Evolutionary conservation across 2,329 filamentous ascomycete species (phyloP), one percentile per base, ranked within the genome.

Genomic region (Aspergillus sp.): DNA sequence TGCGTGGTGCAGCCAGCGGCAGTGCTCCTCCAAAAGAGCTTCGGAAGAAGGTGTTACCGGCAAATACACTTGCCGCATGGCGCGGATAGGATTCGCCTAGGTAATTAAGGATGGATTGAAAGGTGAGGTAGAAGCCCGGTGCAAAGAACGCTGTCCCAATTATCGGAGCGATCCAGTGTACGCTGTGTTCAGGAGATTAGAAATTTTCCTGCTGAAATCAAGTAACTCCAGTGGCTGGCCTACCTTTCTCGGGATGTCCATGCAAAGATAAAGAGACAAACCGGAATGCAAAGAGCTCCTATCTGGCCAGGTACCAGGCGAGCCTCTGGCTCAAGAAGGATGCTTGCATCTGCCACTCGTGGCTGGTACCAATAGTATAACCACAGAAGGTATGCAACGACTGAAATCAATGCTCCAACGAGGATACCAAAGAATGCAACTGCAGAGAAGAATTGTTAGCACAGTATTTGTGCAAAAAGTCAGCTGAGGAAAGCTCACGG

Each of bases 81-180:
- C 63, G 59, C 4, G 65, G 63, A 55, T 72, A 74, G 1, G 71
- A 65, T 52, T 73, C 70, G 42, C 66, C 64, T 24, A 71, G 63
- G 51, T 73, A 74, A 47, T 68, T 68, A 18, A 69, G 62, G 18
- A 69, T 58, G 14, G 62, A 63, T 36, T 63, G 61, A 31, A 68
- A 65, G 16, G 59, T 54, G 11, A 64, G 58, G 18, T 63, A 58
- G 29, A 65, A 61, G 5, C 67, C 67, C 3, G 58, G 46, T n/a
- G 58, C 82, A 70, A 82, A 83, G 18, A 82, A 76, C 0, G 77
- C 74, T 0, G 78, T 80, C 2, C 80, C 81, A 14, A 84, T 65
- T 4, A 84, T 78, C 0, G 82, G 80, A 3, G 82, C 76, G 54
- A 84, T 75, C 60, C 73, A 77, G n/a, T 77, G 74, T 9, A 74